Evolutionary conservation across 257 asterid species (phyloP).

Genomic region (Solanum chaucha): DNA sequence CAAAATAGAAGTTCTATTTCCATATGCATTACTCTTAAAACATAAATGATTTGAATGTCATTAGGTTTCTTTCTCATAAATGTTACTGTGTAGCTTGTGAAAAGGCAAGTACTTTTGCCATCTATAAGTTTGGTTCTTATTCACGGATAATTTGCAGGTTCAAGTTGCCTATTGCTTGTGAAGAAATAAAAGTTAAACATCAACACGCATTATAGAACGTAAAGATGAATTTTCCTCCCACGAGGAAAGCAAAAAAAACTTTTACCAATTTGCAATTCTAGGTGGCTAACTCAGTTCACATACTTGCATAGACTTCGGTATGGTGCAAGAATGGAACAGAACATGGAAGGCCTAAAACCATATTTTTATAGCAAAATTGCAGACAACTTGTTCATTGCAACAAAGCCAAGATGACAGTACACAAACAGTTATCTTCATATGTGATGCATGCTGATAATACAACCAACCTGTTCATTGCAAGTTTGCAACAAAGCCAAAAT

Average conservation of each 20-base stretch:
- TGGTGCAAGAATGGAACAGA: not conserved
- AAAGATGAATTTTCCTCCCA: not conserved
- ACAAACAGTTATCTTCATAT: not conserved
- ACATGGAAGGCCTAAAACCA: not conserved
- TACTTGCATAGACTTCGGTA: not conserved
- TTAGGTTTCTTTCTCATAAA: not conserved
- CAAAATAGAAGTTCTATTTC: slow-evolving; percentile 11
- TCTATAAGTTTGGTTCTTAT: not conserved
- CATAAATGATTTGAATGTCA: not conserved
- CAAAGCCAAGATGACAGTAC: not conserved
- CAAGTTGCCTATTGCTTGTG: not conserved
- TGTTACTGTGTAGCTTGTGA: not conserved
- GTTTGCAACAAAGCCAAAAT: not conserved
- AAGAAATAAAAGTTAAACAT: not conserved
- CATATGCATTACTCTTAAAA: not conserved
- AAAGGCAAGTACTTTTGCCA: too few relatives aligned
- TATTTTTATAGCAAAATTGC: not conserved
- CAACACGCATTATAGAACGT: not conserved
- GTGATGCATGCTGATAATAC: not conserved
- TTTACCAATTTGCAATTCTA: not conserved
- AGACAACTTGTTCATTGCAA: not conserved
- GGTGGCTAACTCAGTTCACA: not conserved
- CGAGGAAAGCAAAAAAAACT: not conserved
- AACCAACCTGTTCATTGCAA: not conserved
- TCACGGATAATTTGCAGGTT: not conserved